A percentile compares a stretch with the other conserved stretches of the same genome.
Evolutionary conservation across 345 rosid species (phyloP).

Genomic region (Pugionium dolabratum): DNA sequence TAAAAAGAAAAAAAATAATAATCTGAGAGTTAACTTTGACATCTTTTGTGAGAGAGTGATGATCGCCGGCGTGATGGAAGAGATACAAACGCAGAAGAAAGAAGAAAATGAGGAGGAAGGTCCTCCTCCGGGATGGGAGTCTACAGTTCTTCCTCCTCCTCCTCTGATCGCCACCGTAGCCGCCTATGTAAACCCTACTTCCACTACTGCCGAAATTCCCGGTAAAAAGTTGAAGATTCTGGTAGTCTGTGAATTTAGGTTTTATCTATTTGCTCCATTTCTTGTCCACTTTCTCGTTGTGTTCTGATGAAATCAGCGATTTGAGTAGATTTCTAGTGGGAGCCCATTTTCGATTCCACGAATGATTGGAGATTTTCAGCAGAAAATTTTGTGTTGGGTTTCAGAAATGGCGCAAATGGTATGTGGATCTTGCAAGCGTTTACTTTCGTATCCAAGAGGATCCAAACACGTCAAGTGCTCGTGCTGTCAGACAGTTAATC

Average conservation of each 20-base stretch:
- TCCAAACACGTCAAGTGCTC: constrained; percentile 64
- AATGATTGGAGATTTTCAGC: constrained; percentile 22
- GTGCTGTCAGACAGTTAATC: constrained; percentile 64
- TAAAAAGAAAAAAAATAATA: no score
- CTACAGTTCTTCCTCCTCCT: constrained; percentile 31
- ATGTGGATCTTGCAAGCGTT: constrained; percentile 83
- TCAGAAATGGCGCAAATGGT: constrained; percentile 85
- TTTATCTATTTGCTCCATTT: neutral
- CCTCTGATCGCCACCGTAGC: constrained; percentile 24
- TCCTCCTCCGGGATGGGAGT: constrained; percentile 47
- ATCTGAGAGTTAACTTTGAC: neutral
- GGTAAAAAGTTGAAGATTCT: constrained; percentile 10
- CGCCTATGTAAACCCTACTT: constrained; percentile 10
- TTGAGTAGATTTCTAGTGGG: constrained; percentile 31
- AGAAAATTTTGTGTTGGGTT: neutral
- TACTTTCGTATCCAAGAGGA: constrained; percentile 77
- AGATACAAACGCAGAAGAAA: constrained; percentile 19
- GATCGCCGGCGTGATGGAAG: constrained; percentile 33
- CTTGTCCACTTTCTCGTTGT: neutral
- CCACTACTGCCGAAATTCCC: constrained; percentile 2
- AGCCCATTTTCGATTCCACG: constrained; percentile 11
- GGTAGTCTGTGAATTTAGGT: neutral
- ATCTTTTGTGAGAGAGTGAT: constrained; percentile 2
- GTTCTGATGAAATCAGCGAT: neutral
- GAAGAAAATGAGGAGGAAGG: constrained; percentile 38